A percentile compares a stretch with the other conserved stretches of the same genome.
Conservation (phyloP, 225 moss, liverwort and hornwort genomes). For the Pseudisothecium myosuroides region DNA sequence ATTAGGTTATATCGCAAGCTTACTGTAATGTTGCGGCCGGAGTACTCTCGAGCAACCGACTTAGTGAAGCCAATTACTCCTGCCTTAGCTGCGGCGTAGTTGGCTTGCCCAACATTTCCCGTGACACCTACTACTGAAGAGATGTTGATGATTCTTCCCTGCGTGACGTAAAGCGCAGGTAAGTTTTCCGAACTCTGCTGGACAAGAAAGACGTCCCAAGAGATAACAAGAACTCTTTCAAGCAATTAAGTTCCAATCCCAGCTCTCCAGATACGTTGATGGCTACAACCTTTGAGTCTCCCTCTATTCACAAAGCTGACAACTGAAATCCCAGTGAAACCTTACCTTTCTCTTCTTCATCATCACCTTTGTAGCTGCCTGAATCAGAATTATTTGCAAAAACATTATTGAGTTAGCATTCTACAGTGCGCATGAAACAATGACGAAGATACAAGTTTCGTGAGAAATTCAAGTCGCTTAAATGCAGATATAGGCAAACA, state of each 20-base stretch:
- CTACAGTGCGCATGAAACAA: neutral
- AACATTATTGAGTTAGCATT: neutral
- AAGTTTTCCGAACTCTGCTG: neutral
- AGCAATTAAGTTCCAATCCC: neutral
- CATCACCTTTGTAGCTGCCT: constrained; percentile 96
- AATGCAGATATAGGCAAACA: neutral
- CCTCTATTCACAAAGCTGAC: neutral
- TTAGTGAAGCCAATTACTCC: constrained; percentile 94
- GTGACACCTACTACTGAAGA: constrained; percentile 87
- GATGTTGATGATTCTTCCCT: constrained; percentile 89
- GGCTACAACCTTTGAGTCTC: neutral
- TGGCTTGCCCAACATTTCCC: constrained; percentile 85
- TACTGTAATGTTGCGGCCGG: constrained; percentile 81
- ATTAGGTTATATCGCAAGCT: neutral
- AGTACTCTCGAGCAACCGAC: constrained; percentile 80
- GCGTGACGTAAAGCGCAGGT: neutral
- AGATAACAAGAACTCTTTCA: neutral
- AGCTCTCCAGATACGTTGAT: neutral
- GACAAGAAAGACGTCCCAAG: neutral
- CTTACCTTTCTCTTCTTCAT: constrained; percentile 87
- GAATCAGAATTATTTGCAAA: neutral
- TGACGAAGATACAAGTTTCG: neutral
- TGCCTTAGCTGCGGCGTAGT: constrained; percentile 94
- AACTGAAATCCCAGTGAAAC: neutral
- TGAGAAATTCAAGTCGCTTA: neutral